Base-by-base conservation (phyloP, 2,329 filamentous ascomycete genomes). In the Pseudogymnoascus sp. region DNA sequence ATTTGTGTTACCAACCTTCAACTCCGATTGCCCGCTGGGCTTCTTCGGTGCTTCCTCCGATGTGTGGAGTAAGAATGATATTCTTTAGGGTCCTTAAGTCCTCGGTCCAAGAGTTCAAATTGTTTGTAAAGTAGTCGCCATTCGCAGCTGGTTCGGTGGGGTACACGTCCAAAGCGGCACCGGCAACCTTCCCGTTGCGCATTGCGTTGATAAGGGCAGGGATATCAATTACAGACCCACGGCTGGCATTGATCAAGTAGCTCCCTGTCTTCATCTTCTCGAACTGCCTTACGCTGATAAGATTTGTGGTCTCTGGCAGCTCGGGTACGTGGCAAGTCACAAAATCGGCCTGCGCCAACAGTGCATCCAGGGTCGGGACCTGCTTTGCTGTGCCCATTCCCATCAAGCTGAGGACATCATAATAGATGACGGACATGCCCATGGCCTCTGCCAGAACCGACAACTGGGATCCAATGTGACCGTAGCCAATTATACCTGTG, bases 361-460 rank as follows among this genome's bases (percentile, higher is more conserved):
- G 85, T 19, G 82, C 85, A 33, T 93, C 83, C 21, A 99, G 79
- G 0, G 85, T 89, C 4, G 87, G 80, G 40, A 97, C 89, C 75
- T 97, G 95, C 69, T 83, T 86, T 33, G 93, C 86, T 10, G 90
- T 96, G 63, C 95, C 95, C 74, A 99, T 79, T 50, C 90, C 89
- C 95, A 99, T 99, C 69, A 97, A 82, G 69, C 93, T 96, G 67
- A 96, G 78, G 6, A 96, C 87, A 76, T 99, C 95, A 76, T 96
- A 97, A 81, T 97, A 99, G 71, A 97, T 93, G 72, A 99, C 95
- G 14, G 83, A 87, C 93, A 99, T 97, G 60, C 95, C 95, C 92
- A 99, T 96, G 24, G 93, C 87, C 77, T 99, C 95, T 29, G 95
- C 93, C 67, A 99, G 81, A 44, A 99, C 95, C 0, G 93, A 97